Evolutionary conservation across 805 yeast species (phyloP), one percentile per base, ranked within the genome.

Genomic region (Wickerhamomyces xylosicus): DNA sequence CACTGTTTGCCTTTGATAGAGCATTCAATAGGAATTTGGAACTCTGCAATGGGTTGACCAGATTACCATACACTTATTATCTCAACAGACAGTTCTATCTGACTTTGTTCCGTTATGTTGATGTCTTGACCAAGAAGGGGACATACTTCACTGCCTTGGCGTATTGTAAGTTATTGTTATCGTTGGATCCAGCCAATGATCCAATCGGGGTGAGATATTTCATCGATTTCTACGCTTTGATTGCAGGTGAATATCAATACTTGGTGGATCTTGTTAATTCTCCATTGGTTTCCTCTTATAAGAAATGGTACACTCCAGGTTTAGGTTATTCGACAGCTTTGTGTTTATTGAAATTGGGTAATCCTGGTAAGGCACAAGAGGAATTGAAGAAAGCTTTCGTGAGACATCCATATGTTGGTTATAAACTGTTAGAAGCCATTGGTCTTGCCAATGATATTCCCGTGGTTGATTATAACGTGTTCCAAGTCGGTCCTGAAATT

Each of bases 131-230:
- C 2, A 86, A 82, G 49, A 72, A 85, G 50, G 84, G 94, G 4
- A 83, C 90, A 2, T 77, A 72, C 51, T 70, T 62, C 41, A 86
- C 95, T 0, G 95, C 95, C 1, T 69, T 84, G 33, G 74, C 76
- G 33, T 86, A 79, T 63, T 73, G 83, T 49, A 85, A 84, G 54
- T 64, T 79, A 5, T 62, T 86, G 36, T 63, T 83, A 45, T 73
- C 87, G 2, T 61, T 87, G 22, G 66, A 74, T 28, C 95, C 95
- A 1, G 69, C 77, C 2, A 84, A 80, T 41, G 95, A 87, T 62
- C 95, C 95, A 2, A 63, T 79, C 38, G 95, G 95, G 18, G 86
- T 81, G 11, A 69, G 95, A 45, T 79, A 80, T 52, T 83, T 85
- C 56, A 77, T 87, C 47, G 95, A 87, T 54, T 78, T 72, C 52